phyloP scores from a whole-genome alignment of 768 basidiomycete species.

The Lenzites betulinus region DNA sequence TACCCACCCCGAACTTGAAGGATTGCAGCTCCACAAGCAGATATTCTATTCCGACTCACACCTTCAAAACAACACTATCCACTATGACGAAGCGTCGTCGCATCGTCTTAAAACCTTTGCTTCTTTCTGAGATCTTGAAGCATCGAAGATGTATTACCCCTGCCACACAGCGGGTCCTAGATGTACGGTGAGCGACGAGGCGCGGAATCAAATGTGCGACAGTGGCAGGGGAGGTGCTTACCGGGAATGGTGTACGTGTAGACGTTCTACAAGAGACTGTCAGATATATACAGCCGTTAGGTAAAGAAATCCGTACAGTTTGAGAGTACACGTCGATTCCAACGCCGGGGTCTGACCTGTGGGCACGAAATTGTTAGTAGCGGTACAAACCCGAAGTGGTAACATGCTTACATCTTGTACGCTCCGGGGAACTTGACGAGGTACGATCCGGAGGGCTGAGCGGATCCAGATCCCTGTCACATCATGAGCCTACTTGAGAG shows the following conservation, averaged over 20 bases:
- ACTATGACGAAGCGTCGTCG: too few relatives aligned
- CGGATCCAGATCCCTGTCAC: conserved; percentile 13
- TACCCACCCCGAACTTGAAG: too few relatives aligned
- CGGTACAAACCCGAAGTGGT: background rate
- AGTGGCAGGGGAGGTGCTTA: conserved; percentile 21
- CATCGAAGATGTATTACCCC: background rate
- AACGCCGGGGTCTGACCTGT: conserved; percentile 24
- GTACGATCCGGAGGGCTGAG: conserved; percentile 34
- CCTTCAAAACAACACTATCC: too few relatives aligned
- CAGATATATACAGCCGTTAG: background rate
- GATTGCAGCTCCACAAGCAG: too few relatives aligned
- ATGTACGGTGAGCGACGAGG: background rate
- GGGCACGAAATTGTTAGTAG: background rate
- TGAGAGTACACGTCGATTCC: conserved; percentile 40
- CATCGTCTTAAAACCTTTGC: too few relatives aligned
- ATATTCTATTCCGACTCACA: too few relatives aligned
- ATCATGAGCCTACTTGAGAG: background rate
- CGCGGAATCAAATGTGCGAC: too few relatives aligned
- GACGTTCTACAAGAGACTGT: background rate
- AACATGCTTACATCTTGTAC: conserved; percentile 26
- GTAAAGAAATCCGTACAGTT: background rate
- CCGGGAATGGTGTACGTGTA: conserved; percentile 46
- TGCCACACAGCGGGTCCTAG: conserved; percentile 18
- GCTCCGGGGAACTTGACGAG: conserved; percentile 41
- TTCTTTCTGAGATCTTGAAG: too few relatives aligned